Base-by-base conservation (phyloP, 2,329 filamentous ascomycete genomes). In the Aschersonia sp. region DNA sequence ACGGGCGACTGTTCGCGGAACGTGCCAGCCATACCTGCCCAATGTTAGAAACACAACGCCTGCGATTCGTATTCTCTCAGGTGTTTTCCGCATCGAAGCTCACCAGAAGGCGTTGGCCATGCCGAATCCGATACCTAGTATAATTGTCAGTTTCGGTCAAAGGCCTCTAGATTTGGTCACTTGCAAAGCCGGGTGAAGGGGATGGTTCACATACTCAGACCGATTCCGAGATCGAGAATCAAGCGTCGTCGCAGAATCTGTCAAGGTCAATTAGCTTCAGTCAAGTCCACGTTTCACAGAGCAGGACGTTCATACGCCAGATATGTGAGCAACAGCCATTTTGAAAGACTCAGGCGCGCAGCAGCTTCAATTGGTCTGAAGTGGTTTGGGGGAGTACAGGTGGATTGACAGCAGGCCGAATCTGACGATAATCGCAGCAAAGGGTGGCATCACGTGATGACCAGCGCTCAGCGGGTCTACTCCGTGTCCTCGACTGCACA, bases 201-300 rank as follows among this genome's bases (percentile, higher is more conserved):
- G 22, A 22, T 2, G 22, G 22, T 22, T 22, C 22, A 68, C 74
- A 52, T 69, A 79, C 75, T 73, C 50, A 79, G 67, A 53, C 67
- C 73, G 59, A 79, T 70, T 49, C 66, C 58, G 51, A 79, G 67
- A 60, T 79, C 76, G 54, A 71, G 61, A 58, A 79, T 68, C 61
- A 79, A 72, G 62, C 69, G 68, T 63, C 74, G 70, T 65, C 74
- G 73, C 64, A 79, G 72, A 71, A 79, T 79, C 76, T 79, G 56
- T 47, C 8, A 4, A 14, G 37, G n/a, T 79, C 76, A 79, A 56
- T 47, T n/a, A n/a, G 29, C 37, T 29, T 46, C 45, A 45, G 45
- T 46, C 50, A 53, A 54, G 63, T 67, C 64, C 40, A 42, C 65
- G 66, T 60, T 31, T 39, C 42, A 56, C 51, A 56, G 35, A 12